Base-by-base conservation (phyloP, 2,329 filamentous ascomycete species). In the Calonectria pseudoreteaudii region DNA sequence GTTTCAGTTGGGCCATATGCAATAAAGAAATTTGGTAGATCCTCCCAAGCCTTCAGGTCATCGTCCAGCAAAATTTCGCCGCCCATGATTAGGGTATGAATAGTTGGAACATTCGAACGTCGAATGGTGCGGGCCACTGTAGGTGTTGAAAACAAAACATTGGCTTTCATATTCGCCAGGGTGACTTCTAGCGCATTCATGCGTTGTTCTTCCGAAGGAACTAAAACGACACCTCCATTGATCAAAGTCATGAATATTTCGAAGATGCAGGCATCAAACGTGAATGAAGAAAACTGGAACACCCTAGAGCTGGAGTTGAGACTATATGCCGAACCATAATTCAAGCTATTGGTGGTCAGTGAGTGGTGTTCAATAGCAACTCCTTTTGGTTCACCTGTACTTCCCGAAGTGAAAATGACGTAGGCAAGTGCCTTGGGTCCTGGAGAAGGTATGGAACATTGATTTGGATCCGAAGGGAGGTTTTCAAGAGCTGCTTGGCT, bases 381-480 rank as follows among this genome's bases (percentile, higher is more conserved):
- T 7, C 79, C 80, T 47, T 82, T 82, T 20, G 80, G 79, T 10
- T 60, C 74, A 1, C 80, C 80, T 1, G 80, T 82, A 28, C 72
- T 79, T 5, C 80, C 80, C 1, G 78, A 81, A 1, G 80, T 81
- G 47, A 81, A 81, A 8, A 71, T 34, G 64, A 80, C 28, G 79
- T 64, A 16, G 7, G 79, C 79, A 49, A 18, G 36, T 20, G 62
- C 26, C 3, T 47, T 9, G 9, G 23, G 8, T 36, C 34, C 2
- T 71, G 73, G 20, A 56, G 28, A 3, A 70, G 77, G 16, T 70
- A 49, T 7, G 11, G 31, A 34, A 34, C 8, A 34, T 34, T 34
- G 31, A 10, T 34, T 11, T 34, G 31, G 31, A 34, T 26, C 18
- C 16, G 20, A 26, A 28, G 10, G 9, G 31, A 34, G 10, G 9